Conservation (phyloP, 305 asterid genomes). For the Rubia peregrina region DNA sequence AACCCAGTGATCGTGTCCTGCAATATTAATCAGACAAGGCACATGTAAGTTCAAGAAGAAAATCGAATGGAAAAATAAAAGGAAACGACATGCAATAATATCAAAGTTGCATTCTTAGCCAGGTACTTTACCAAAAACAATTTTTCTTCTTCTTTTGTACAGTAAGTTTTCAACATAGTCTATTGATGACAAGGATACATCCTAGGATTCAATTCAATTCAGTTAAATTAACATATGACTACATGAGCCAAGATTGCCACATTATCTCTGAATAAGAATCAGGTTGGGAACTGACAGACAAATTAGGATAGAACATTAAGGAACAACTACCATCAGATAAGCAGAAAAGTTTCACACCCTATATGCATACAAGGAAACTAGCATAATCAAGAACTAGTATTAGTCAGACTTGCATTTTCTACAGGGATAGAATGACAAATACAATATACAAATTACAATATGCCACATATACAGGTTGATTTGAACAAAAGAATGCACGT, state of each 20-base stretch:
- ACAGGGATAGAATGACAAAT: background rate
- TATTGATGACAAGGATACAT: background rate
- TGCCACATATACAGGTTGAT: background rate
- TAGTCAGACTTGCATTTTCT: background rate
- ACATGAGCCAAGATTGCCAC: background rate
- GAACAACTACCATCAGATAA: background rate
- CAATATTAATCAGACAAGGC: conserved; percentile 19
- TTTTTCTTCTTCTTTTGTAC: background rate
- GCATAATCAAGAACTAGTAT: background rate
- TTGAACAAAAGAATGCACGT: background rate
- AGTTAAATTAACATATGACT: background rate
- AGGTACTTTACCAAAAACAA: background rate
- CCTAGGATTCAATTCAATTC: background rate
- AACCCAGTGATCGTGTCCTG: conserved; percentile 93
- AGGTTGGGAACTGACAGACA: background rate
- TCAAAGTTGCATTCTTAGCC: background rate
- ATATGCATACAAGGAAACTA: background rate
- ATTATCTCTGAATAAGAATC: background rate
- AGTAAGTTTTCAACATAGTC: background rate
- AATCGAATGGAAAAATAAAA: background rate
- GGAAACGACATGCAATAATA: background rate
- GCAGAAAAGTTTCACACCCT: background rate
- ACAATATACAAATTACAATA: background rate
- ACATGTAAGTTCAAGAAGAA: background rate
- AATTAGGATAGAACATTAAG: background rate